Evolutionary conservation across 2,329 filamentous ascomycete genomes (phyloP), one percentile per base, ranked within the genome.

Genomic region (Claviceps monticola): DNA sequence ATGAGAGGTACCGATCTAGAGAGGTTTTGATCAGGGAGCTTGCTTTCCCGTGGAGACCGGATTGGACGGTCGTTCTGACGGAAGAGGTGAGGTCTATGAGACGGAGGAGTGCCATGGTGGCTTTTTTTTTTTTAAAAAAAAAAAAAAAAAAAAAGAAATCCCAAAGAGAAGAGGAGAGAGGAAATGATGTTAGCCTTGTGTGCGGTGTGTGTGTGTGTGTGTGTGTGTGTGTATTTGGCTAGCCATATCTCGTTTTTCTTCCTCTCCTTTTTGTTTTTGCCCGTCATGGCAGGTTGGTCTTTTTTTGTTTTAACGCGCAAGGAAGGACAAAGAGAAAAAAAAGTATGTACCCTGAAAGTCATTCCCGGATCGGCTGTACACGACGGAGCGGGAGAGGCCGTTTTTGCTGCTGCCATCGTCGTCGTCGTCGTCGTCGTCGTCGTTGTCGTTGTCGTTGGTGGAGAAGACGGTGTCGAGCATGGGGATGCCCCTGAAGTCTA

Each of bases 401-500:
- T 58, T 62, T n/a, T 8, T 39, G 3, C 37, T 39, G 37, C 16
- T 39, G 37, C 37, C 16, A 16, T 21, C 8, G n/a, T 14, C 4
- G 16, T 23, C 44, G 19, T 13, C n/a, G 26, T 16, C n/a, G 4
- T 63, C 57, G 6, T 62, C 57, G 1, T 59, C n/a, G 16, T 23
- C 44, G 19, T 13, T n/a, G 26, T 16, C n/a, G 4, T 63, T 58
- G 6, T 62, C 57, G 1, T 59, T 61, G 11, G 62, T 62, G 3
- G 63, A 54, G 48, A 72, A 73, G 13, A 70, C 56, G 6, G 58
- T 55, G 14, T 67, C 66, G 1, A 64, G 62, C 26, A 72, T 64
- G 11, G 70, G 70, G 1, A 73, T 62, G 1, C 62, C 66, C 7
- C 66, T 57, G n/a, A 72, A 64, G 49, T 71, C 69, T 14, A 70